Percentiles rank a stretch among this genome's conserved stretches.
Conservation (phyloP, 106 monocot species). For the Platanthera zijinensis region DNA sequence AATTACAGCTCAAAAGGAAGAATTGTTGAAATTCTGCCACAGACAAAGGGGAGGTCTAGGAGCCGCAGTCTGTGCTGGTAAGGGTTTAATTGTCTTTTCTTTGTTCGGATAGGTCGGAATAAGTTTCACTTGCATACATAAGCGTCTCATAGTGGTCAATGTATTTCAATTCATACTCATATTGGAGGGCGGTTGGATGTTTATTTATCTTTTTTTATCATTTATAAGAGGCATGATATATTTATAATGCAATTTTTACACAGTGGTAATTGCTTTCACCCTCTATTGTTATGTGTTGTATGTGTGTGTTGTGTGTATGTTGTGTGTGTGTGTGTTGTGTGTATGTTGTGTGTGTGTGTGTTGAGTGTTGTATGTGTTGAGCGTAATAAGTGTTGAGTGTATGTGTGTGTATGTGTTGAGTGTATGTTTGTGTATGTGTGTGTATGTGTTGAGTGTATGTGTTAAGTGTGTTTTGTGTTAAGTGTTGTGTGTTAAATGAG, state of each 20-base stretch:
- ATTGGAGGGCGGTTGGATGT: background rate
- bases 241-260: background rate
- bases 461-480: no score
- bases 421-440: no score
- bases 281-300: no score
- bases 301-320: no score
- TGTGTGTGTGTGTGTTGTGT: no score
- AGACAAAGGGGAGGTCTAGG: constrained; percentile 45
- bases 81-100: background rate
- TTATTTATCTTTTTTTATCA: background rate
- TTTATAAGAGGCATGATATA: background rate
- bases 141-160: background rate
- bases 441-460: no score
- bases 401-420: no score
- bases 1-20: constrained; percentile 57
- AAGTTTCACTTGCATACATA: background rate
- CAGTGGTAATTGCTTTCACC: background rate
- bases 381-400: no score
- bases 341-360: no score
- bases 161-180: background rate
- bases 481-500: no score
- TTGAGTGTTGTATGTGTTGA: no score
- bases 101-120: background rate
- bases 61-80: constrained; percentile 45
- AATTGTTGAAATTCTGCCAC: constrained; percentile 41